Base-by-base conservation (phyloP, 352 stramenopile species). In the Globisporangium abappressorium region DNA sequence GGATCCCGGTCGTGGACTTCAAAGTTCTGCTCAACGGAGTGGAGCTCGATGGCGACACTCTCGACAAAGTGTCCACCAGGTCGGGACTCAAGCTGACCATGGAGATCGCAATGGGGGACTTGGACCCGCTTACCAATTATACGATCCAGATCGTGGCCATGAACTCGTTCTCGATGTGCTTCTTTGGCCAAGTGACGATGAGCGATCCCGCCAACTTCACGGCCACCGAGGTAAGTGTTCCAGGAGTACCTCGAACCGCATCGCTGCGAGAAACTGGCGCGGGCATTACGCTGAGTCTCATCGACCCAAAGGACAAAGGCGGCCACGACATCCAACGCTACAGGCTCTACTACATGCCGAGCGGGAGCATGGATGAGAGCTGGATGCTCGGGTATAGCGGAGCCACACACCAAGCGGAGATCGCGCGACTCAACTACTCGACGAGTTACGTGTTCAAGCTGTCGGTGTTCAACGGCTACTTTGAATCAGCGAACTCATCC, bases 281-380 rank as follows among this genome's bases (percentile, higher is more conserved):
- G 22, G 82, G 82, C 0, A 81, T 90, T 34, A 80, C 77, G 7
- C 56, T 90, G 58, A 71, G 24, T 6, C 56, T 90, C 1, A 49
- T 81, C 36, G 71, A 85, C 57, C 80, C 80, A 3, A 71, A 78
- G 26, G 82, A 90, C 46, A 84, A 70, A 20, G 82, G 82, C 6
- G 82, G 82, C 20, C 54, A 70, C 14, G 41, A 60, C 4, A 87
- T 90, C 24, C 62, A 65, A 9, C 64, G 33, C 2, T 87, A 84
- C 67, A 57, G 57, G 14, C 41, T 91, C 0, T 88, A 86, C 60
- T 86, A 75, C 53, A 77, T 72, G 34, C 46, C 64, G 24, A 72
- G 72, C 22, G 43, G 2, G 1, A 49, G 22, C 7, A 28, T 63
- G 12, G 41, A 26, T 5, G 55, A 76, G 12, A 22, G 34, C 5